These are phyloP conservation scores for Yamadazyma kitorensis DNA, from an alignment of 805 yeast genomes.

Conservation along the genomic window DNA sequence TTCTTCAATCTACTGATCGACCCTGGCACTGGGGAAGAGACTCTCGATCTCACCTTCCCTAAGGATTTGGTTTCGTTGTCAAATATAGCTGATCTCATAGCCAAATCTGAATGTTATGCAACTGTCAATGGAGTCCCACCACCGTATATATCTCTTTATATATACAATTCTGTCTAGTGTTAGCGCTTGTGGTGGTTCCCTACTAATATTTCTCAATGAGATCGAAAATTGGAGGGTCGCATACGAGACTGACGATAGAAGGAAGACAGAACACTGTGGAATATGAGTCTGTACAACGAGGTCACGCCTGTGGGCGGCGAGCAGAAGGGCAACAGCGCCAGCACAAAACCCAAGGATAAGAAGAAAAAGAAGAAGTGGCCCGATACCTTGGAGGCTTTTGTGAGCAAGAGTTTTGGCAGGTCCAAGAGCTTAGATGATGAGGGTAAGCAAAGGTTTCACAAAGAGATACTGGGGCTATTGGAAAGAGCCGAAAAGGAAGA, in stretches of 20 bases:
- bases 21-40: constrained; percentile 6
- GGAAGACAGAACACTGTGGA: not conserved
- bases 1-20: constrained; percentile 4
- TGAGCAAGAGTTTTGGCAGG: constrained; percentile 43
- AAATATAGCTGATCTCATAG: constrained; percentile 32
- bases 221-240: no score
- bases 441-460: constrained; percentile 40
- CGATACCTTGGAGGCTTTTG: constrained; percentile 48
- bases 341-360: not conserved
- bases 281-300: constrained; percentile 8
- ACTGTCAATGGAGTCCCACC: no score
- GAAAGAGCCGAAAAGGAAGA: constrained; percentile 44
- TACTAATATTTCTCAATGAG: no score
- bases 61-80: constrained; percentile 14
- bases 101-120: no score
- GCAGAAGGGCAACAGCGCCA: not conserved
- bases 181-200: no score
- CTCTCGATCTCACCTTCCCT: constrained; percentile 2
- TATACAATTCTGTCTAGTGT: no score
- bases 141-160: no score
- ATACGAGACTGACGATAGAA: not conserved
- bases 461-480: constrained; percentile 49
- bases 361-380: constrained; percentile 45
- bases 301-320: constrained; percentile 1
- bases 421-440: constrained; percentile 33